Evolutionary conservation across 768 basidiomycete genomes (phyloP).

Genomic region (Multifurca ochricompacta): DNA sequence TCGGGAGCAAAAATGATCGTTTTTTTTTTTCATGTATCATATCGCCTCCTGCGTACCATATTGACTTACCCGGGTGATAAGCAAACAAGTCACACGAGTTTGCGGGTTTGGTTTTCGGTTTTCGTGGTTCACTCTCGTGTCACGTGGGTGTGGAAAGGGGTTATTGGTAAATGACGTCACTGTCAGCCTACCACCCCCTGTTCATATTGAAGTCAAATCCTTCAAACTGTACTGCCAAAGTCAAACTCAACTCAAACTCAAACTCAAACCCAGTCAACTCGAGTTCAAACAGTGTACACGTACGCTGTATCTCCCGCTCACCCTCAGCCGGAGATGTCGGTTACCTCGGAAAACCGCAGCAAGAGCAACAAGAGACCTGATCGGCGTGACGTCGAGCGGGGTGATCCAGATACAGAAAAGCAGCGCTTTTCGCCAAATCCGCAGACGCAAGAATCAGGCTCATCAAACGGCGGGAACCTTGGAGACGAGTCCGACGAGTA

Average conservation of each 20-base stretch:
- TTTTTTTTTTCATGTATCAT: neutral
- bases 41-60: neutral
- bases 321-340: conserved; percentile 2
- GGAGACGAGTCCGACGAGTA: conserved; percentile 18
- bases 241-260: too few relatives aligned
- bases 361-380: neutral
- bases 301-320: neutral
- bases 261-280: too few relatives aligned
- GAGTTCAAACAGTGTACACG: too few relatives aligned
- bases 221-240: too few relatives aligned
- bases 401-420: conserved; percentile 11
- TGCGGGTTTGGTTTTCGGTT: too few relatives aligned
- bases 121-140: too few relatives aligned
- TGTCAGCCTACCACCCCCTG: neutral
- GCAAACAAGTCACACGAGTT: too few relatives aligned
- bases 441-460: neutral
- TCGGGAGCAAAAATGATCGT: conserved; percentile 28
- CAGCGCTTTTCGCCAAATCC: conserved; percentile 3
- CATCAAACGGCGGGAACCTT: neutral
- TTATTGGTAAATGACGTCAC: neutral
- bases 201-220: too few relatives aligned
- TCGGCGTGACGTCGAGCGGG: conserved; percentile 11
- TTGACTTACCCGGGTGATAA: too few relatives aligned
- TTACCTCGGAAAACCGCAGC: neutral
- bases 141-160: too few relatives aligned